Percentiles rank a stretch among this genome's conserved stretches.
Evolutionary conservation across 768 basidiomycete species (phyloP).

Genomic region (Leucocoprinus birnbaumii): DNA sequence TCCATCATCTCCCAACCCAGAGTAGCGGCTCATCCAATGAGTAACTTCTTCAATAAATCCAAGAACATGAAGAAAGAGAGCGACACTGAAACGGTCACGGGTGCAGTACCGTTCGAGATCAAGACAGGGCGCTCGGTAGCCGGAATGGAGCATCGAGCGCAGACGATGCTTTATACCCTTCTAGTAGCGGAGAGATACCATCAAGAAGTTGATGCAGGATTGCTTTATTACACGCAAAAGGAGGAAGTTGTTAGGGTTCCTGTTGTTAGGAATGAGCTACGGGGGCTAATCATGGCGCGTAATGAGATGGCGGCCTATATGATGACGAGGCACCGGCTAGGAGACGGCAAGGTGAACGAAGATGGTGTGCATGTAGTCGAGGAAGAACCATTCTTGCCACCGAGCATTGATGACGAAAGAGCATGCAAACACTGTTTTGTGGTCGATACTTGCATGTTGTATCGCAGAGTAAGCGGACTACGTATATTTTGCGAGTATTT

Average conservation of each 20-base stretch:
- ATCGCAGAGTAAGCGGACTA: slow-evolving; percentile 72
- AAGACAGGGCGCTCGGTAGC: slow-evolving; percentile 83
- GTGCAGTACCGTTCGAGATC: slow-evolving; percentile 85
- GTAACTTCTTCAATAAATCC: slow-evolving; percentile 14
- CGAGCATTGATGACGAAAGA: slow-evolving; percentile 80
- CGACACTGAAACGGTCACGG: slow-evolving; percentile 20
- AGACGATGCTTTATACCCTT: slow-evolving; percentile 96
- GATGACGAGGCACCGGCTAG: slow-evolving; percentile 25
- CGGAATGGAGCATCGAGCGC: slow-evolving; percentile 92
- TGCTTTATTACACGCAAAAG: slow-evolving; percentile 93
- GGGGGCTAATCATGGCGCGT: slow-evolving; percentile 74
- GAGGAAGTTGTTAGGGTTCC: slow-evolving; percentile 82
- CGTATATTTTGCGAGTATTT: slow-evolving; percentile 1
- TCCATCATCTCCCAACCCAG: slow-evolving; percentile 10
- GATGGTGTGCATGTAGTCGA: slow-evolving; percentile 16
- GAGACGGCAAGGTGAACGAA: slow-evolving; percentile 12
- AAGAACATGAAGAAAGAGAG: neutral
- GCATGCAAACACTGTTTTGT: slow-evolving; percentile 81
- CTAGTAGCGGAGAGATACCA: slow-evolving; percentile 91
- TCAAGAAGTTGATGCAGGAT: slow-evolving; percentile 71
- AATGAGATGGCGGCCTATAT: slow-evolving; percentile 85
- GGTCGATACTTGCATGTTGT: slow-evolving; percentile 89
- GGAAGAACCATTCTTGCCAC: slow-evolving; percentile 65
- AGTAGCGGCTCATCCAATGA: slow-evolving; percentile 11
- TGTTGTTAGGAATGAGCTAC: slow-evolving; percentile 75